Conservation (phyloP, 2,329 filamentous ascomycete genomes). For the Microascus cirrosus region DNA sequence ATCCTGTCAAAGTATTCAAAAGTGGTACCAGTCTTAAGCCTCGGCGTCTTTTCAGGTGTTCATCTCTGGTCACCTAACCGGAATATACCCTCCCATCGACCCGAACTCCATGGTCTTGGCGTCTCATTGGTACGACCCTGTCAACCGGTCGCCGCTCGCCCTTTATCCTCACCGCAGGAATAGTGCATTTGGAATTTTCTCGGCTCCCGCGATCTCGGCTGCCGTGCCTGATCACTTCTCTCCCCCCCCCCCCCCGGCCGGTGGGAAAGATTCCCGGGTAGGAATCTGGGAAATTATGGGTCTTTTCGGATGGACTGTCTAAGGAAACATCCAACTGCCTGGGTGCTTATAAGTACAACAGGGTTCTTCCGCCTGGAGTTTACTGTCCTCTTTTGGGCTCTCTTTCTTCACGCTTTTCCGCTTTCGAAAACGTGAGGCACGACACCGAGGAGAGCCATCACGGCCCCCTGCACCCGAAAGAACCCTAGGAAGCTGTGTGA, state of each 20-base stretch:
- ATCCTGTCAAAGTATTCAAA: too few species aligned
- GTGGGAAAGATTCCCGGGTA: background rate
- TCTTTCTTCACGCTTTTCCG: too few species aligned
- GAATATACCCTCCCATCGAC: background rate
- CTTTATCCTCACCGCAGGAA: constrained; percentile 2
- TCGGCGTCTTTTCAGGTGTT: too few species aligned
- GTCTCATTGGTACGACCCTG: constrained; percentile 1
- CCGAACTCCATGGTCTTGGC: background rate
- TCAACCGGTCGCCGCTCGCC: background rate
- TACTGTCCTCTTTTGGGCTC: too few species aligned
- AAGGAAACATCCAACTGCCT: background rate
- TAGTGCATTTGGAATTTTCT: background rate
- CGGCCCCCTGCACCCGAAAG: background rate
- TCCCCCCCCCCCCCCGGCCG: background rate
- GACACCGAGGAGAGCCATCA: background rate
- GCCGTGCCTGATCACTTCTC: background rate
- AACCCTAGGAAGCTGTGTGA: background rate
- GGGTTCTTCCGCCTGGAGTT: too few species aligned
- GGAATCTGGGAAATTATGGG: background rate
- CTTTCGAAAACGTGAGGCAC: too few species aligned
- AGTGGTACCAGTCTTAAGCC: too few species aligned
- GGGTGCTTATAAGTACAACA: background rate
- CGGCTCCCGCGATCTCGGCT: background rate
- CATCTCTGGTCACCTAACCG: too few species aligned
- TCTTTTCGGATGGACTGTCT: background rate